phyloP scores from a whole-genome alignment of 805 yeast species.

The Yarrowia sp. region DNA sequence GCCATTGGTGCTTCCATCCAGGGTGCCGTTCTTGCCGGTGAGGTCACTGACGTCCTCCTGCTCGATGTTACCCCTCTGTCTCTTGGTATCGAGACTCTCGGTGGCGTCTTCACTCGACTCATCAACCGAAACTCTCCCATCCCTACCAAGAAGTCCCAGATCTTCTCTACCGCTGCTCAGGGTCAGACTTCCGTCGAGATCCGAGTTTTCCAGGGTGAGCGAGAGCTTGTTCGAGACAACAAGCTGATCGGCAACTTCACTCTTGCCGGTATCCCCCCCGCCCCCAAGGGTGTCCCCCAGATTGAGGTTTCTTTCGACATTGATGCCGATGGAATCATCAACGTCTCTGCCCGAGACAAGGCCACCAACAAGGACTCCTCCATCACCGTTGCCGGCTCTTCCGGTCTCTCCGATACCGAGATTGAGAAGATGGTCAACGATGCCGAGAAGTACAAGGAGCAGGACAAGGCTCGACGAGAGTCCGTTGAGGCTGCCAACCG shows the following conservation, averaged over 20 bases:
- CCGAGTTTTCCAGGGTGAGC: constrained; percentile 99
- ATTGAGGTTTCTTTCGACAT: constrained; percentile 93
- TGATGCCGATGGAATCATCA: constrained; percentile 96
- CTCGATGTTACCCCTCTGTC: constrained; percentile 88
- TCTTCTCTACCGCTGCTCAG: constrained; percentile 93
- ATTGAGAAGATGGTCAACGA: constrained; percentile 88
- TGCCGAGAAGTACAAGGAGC: constrained; percentile 83
- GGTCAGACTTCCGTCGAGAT: constrained; percentile 96
- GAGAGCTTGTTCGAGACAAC: constrained; percentile 97
- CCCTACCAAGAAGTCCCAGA: constrained; percentile 94
- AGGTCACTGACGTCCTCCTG: constrained; percentile 84
- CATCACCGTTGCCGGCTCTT: constrained; percentile 93
- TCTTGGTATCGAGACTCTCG: constrained; percentile 95
- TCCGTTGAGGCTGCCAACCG: constrained; percentile 82
- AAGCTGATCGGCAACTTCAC: constrained; percentile 96
- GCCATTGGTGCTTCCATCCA: constrained; percentile 97
- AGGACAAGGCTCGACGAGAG: constrained; percentile 82
- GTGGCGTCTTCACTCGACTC: constrained; percentile 93
- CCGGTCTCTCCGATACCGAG: constrained; percentile 86
- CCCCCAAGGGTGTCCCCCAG: constrained; percentile 93
- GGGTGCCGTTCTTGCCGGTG: constrained; percentile 95
- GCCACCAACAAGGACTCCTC: constrained; percentile 91
- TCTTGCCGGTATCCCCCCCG: constrained; percentile 90
- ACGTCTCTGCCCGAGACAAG: constrained; percentile 91
- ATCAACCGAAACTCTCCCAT: constrained; percentile 93